phyloP scores from a whole-genome alignment of 2,329 filamentous ascomycete genomes.

The Alternaria triticimaculans region DNA sequence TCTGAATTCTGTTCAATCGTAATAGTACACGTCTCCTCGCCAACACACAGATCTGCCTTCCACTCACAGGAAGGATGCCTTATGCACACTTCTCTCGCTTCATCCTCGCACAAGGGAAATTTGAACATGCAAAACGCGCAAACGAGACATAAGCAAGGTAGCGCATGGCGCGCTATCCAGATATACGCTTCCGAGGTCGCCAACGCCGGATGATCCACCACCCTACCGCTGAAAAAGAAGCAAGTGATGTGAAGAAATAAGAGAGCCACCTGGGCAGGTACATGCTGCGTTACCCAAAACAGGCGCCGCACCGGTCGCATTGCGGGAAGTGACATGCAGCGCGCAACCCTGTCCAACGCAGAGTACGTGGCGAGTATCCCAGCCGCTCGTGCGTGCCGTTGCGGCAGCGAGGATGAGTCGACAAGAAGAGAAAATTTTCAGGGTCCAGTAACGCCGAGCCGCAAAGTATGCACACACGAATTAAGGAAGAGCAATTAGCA shows the following conservation, averaged over 20 bases:
- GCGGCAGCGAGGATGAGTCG: constrained; percentile 18
- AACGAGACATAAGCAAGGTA: constrained; percentile 4
- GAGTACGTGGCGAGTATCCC: constrained; percentile 41
- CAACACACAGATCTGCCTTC: background rate
- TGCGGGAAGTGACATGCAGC: constrained; percentile 9
- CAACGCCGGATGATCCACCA: constrained; percentile 8
- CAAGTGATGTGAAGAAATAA: constrained; percentile 9
- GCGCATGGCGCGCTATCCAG: constrained; percentile 3
- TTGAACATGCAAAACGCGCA: constrained; percentile 6
- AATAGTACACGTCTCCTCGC: constrained; percentile 11
- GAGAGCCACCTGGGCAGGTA: constrained; percentile 9
- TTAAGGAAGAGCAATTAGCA: background rate
- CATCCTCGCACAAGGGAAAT: constrained; percentile 15
- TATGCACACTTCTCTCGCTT: constrained; percentile 19
- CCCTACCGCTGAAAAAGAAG: constrained; percentile 6
- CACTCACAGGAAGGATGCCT: background rate
- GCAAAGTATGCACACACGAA: background rate
- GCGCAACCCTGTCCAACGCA: background rate
- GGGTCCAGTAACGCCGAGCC: background rate
- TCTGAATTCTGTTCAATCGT: constrained; percentile 14
- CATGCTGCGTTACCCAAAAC: constrained; percentile 1
- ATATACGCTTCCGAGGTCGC: background rate
- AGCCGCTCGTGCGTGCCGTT: constrained; percentile 18
- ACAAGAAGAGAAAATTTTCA: constrained; percentile 22
- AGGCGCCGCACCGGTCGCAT: background rate